Conservation (phyloP, 163 green algal genomes). For the Picocystis sp. region DNA sequence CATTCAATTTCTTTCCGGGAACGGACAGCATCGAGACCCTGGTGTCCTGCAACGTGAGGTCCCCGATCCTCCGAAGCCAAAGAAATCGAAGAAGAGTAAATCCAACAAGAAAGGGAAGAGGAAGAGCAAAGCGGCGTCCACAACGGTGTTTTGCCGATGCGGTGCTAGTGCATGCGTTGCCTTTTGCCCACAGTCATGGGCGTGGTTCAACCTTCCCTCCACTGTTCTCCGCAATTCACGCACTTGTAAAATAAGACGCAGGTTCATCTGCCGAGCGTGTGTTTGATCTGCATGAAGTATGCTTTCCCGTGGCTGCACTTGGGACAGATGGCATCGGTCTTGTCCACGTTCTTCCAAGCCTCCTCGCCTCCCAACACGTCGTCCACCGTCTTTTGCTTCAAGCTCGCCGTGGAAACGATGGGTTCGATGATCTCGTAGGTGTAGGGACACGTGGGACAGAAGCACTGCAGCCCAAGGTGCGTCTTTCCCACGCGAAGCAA, state of each 20-base stretch:
- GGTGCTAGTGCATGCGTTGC: too few species aligned
- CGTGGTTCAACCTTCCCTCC: conserved; percentile 40
- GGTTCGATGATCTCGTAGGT: conserved; percentile 53
- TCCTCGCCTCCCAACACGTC: conserved; percentile 76
- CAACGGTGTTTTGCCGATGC: too few species aligned
- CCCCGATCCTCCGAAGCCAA: too few species aligned
- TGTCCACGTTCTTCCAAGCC: conserved; percentile 66
- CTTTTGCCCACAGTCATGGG: too few species aligned
- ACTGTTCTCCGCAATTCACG: conserved; percentile 54
- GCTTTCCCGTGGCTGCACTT: conserved; percentile 63
- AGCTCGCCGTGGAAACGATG: background rate
- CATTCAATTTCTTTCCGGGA: conserved; percentile 53
- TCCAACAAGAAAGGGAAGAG: too few species aligned
- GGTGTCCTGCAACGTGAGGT: conserved; percentile 21
- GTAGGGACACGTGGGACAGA: conserved; percentile 71
- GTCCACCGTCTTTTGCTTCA: conserved; percentile 73
- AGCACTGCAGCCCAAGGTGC: conserved; percentile 38
- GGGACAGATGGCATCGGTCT: conserved; percentile 55
- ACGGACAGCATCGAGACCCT: conserved; percentile 47
- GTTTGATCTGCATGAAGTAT: conserved; percentile 91
- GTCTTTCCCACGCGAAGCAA: conserved; percentile 53
- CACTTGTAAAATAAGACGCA: conserved; percentile 89
- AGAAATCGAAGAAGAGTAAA: too few species aligned
- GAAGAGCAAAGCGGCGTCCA: too few species aligned
- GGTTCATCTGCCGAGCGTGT: conserved; percentile 89